Base-by-base conservation (phyloP, 2,329 filamentous ascomycete species). In the Fusarium ramigenum region DNA sequence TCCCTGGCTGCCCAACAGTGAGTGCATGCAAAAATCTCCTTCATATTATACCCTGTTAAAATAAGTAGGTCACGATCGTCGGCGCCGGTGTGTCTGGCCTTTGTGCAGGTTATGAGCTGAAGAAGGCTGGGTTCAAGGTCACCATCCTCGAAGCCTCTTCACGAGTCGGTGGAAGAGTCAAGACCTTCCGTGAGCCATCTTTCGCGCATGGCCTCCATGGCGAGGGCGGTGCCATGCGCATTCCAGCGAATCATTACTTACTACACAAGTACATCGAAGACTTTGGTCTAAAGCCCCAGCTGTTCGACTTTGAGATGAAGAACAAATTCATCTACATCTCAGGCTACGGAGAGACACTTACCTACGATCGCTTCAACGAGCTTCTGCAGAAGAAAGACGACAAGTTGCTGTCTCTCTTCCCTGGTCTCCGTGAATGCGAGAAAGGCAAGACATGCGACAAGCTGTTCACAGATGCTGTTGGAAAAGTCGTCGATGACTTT, bases 301-400 rank as follows among this genome's bases (percentile, higher is more conserved):
- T 58, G 1, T 63, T 63, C 6, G 25, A 40, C 2, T 58, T 63
- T 19, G 60, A 63, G 42, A 63, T 63, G 52, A 10, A 63, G n/a
- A 63, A 58, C 52, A 63, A 63, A 1, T 63, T 63, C n/a, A 47
- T 63, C 1, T 59, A 59, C 5, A 36, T 59, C 0, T 63, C 52
- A 2, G 60, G 52, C 18, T 63, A 59, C 5, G 52, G 28, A 0
- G 34, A 58, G 28, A 59, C 42, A 0, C 3, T 63, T 0, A 59
- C 52, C 1, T 63, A 63, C 2, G 14, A 30, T 1, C 18, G 11
- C 2, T 63, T 63, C 16, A 42, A 47, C 1, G 7, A 57, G 0
- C 50, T 62, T 0, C 10, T 62, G 7, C 11, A 18, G 1, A 1
- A 4, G 2, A 4, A 8, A 1, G 60, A 62, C 16, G 1, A 21